Evolutionary conservation across 1,284 basidiomycete genomes (phyloP), one percentile per base, ranked within the genome.

Genomic region (Wallemia mellicola): DNA sequence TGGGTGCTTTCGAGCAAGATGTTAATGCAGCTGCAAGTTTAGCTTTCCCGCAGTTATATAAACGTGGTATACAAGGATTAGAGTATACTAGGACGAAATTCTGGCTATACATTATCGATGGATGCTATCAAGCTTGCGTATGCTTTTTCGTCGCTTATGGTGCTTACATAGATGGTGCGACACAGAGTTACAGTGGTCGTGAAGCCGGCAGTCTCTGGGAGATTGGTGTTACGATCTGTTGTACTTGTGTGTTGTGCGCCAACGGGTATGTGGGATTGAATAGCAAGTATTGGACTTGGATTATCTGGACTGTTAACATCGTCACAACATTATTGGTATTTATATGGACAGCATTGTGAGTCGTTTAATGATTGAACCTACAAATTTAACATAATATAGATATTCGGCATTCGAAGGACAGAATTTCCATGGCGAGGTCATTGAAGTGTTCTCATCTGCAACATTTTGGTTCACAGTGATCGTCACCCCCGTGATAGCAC

Each of bases 1-100:
- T 95, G 61, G 92, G 92, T 83, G 85, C 87, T 22, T 92, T 95
- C 67, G 91, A 96, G 71, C 91, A 96, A 73, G 91, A 96, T 68
- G 76, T 94, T 66, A 88, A 91, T 67, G 83, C 87, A 25, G 79
- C 80, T 68, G 88, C 86, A 0, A 83, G 86, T 0, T 73, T 95
- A 61, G 86, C 86, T 1, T 92, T 86, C 73, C 91, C 91, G 3
- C 84, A 91, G 66, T 79, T 95, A 11, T 98, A 98, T 69, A 76
- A 87, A 64, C 81, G 89, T 57, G 91, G 92, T 33, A 92, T 95
- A 64, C 77, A 81, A 26, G 88, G 91, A 28, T 74, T 91, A 22
- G 89, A 94, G 66, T 98, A 95, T 71, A 95, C 89, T 24, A 79
- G 86, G 15, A 65, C 74, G 61, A 87, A 87, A 69, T 96, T 96